phyloP scores from a whole-genome alignment of 2,329 filamentous ascomycete genomes.

The Claviceps purpurea region DNA sequence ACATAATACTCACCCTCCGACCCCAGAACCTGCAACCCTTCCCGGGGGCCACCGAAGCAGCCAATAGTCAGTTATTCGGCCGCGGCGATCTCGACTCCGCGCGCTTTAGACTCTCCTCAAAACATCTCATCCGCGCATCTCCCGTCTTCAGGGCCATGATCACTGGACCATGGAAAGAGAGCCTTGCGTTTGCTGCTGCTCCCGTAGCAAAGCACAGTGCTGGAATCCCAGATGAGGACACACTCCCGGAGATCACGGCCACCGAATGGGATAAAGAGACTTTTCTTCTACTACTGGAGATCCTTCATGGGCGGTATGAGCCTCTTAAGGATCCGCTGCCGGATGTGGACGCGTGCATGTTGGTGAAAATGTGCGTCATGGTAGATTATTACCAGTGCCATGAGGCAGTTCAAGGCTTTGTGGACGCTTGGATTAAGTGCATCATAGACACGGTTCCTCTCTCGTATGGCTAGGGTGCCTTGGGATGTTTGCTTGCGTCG shows the following conservation, averaged over 20 bases:
- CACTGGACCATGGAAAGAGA: constrained; percentile 4
- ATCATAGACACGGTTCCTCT: background rate
- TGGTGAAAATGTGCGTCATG: constrained; percentile 29
- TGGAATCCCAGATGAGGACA: no score
- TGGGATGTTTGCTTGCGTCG: background rate
- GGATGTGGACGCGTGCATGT: constrained; percentile 21
- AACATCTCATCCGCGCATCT: constrained; percentile 22
- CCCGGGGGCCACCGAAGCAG: background rate
- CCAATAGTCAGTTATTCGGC: background rate
- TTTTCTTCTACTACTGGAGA: background rate
- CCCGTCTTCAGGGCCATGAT: constrained; percentile 9
- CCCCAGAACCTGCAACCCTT: background rate
- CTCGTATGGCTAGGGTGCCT: background rate
- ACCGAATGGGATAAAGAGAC: background rate
- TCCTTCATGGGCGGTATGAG: background rate
- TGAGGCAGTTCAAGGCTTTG: constrained; percentile 27
- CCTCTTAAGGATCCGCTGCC: constrained; percentile 5
- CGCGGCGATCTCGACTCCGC: background rate
- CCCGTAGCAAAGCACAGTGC: no score
- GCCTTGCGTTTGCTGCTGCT: constrained; percentile 8
- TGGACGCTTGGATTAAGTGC: background rate
- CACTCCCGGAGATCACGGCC: background rate
- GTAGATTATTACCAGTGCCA: constrained; percentile 29
- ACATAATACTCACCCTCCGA: background rate
- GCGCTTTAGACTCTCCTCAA: constrained; percentile 16